phyloP scores from a whole-genome alignment of 2,329 filamentous ascomycete genomes.

The Xylariaceae sp. region DNA sequence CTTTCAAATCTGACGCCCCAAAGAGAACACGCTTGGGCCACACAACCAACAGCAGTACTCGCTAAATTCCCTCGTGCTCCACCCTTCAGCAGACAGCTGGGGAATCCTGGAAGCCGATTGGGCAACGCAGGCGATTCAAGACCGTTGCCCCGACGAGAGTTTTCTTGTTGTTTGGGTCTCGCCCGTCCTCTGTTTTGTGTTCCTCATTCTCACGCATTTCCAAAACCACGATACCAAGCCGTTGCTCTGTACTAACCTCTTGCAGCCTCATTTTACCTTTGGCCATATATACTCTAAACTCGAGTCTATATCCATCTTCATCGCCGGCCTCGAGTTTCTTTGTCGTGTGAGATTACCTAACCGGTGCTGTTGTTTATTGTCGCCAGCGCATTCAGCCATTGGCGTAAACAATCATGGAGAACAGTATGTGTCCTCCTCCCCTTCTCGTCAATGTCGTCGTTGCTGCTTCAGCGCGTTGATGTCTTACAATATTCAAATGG shows the following conservation, averaged over 20 bases:
- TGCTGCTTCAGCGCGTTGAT: no score
- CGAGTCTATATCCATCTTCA: conserved; percentile 7
- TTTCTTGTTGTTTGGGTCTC: conserved; percentile 29
- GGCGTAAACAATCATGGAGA: conserved; percentile 31
- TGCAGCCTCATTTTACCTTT: conserved; percentile 10
- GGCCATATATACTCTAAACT: no score
- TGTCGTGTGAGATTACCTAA: no score
- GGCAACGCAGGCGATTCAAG: conserved; percentile 18
- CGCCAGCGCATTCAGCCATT: conserved; percentile 20
- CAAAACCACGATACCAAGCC: conserved; percentile 15
- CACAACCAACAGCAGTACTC: no score
- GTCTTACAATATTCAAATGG: no score
- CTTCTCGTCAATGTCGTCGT: no score
- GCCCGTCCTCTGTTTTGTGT: conserved; percentile 22
- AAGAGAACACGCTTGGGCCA: no score
- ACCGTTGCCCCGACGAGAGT: conserved; percentile 30
- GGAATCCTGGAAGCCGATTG: conserved; percentile 7
- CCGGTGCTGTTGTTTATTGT: no score
- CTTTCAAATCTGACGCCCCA: no score
- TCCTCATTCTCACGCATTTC: conserved; percentile 10
- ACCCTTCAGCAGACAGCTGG: no score
- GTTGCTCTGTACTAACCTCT: conserved; percentile 11
- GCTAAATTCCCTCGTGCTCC: no score
- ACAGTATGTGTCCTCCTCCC: conserved; percentile 24
- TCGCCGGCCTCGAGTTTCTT: conserved; percentile 6